Conservation (phyloP, 2,329 filamentous ascomycete species). For the Hypoxylon sp. region DNA sequence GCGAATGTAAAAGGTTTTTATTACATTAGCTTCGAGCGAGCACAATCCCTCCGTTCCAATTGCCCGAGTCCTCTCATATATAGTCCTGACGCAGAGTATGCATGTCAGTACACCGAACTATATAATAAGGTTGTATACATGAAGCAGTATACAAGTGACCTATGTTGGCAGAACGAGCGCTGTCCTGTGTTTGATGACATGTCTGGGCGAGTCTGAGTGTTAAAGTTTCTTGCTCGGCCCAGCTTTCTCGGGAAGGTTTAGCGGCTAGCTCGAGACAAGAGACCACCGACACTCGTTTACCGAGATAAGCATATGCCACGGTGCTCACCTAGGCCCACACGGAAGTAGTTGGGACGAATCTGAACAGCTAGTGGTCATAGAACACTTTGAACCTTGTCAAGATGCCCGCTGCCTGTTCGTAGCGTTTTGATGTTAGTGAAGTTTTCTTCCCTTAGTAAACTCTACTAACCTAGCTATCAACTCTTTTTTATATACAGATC, state of each 20-base stretch:
- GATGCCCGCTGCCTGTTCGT: neutral
- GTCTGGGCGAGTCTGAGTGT: constrained; percentile 42
- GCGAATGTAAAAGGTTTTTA: neutral
- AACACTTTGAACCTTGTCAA: neutral
- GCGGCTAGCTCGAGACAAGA: neutral
- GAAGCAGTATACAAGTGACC: neutral
- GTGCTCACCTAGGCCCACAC: neutral
- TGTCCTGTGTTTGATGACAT: constrained; percentile 51
- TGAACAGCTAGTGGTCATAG: neutral
- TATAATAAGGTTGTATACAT: neutral
- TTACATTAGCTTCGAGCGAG: neutral
- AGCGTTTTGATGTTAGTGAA: neutral
- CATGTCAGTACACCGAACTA: neutral
- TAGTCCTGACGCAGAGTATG: neutral
- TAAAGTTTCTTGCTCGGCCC: neutral
- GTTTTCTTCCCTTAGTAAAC: constrained; percentile 4
- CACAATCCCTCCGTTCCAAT: neutral
- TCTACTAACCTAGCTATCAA: neutral
- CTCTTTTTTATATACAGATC: neutral
- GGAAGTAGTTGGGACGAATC: neutral
- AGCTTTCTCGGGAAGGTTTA: neutral
- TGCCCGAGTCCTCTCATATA: neutral
- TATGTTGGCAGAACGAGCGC: neutral
- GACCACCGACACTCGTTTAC: neutral
- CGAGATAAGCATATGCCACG: neutral